Evolutionary conservation across 768 basidiomycete species (phyloP).

Genomic region (Naematelia encephala): DNA sequence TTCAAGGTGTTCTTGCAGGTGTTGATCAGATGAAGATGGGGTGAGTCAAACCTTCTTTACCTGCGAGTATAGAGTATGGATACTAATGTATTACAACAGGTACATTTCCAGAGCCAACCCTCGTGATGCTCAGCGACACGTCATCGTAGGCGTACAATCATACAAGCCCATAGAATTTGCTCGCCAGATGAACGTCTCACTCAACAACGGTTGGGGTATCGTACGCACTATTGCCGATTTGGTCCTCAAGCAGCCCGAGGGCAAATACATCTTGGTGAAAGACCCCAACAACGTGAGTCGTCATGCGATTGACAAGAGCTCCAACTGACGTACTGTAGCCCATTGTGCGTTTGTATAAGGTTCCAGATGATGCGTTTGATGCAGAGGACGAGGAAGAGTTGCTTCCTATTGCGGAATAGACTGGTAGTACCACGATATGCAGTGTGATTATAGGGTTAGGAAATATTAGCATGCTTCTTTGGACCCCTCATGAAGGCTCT

Average conservation of each 20-base stretch:
- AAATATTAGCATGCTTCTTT: neutral
- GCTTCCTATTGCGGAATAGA: slow-evolving; percentile 29
- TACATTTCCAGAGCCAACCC: slow-evolving; percentile 93
- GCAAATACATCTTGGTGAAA: slow-evolving; percentile 94
- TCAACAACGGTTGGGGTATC: slow-evolving; percentile 98
- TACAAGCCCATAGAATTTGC: slow-evolving; percentile 95
- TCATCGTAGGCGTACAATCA: slow-evolving; percentile 89
- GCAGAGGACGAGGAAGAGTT: slow-evolving; percentile 49
- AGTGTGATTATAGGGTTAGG: neutral
- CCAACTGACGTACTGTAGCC: slow-evolving; percentile 58
- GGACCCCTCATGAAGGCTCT: neutral
- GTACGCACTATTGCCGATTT: slow-evolving; percentile 91
- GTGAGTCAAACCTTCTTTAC: slow-evolving; percentile 57
- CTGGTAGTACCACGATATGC: neutral
- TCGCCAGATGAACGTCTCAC: slow-evolving; percentile 86
- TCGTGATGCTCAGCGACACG: slow-evolving; percentile 91
- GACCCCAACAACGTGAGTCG: slow-evolving; percentile 91
- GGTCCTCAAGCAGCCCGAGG: slow-evolving; percentile 94
- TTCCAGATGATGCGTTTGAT: slow-evolving; percentile 83
- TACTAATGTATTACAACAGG: too few relatives aligned
- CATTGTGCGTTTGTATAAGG: slow-evolving; percentile 86
- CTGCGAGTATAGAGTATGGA: too few relatives aligned
- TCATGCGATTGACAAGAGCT: neutral
- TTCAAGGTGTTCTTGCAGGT: slow-evolving; percentile 90
- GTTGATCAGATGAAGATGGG: slow-evolving; percentile 97